These are phyloP conservation scores for Phytophthora citrophthora DNA, from an alignment of 352 stramenopile genomes.

Conservation along the genomic window DNA sequence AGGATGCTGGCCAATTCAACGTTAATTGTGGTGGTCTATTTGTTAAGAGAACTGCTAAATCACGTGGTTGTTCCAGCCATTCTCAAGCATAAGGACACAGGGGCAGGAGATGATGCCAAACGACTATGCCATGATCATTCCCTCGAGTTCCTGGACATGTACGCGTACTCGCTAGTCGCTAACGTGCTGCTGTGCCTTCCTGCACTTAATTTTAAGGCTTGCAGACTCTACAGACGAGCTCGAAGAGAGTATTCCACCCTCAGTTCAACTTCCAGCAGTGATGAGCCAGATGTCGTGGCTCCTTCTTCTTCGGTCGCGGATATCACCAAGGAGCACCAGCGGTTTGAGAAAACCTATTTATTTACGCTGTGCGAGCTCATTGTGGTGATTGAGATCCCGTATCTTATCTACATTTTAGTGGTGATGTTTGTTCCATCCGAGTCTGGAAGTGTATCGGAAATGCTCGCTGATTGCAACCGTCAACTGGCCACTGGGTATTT, in stretches of 20 bases:
- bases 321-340: conserved; percentile 54
- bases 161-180: conserved; percentile 60
- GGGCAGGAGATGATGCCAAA: conserved; percentile 21
- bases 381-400: conserved; percentile 80
- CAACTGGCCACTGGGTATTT: conserved; percentile 40
- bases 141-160: conserved; percentile 70
- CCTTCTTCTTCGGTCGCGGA: conserved; percentile 35
- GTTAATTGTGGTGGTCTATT: conserved; percentile 68
- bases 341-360: conserved; percentile 72
- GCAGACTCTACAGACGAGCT: conserved; percentile 52
- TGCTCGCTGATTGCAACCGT: conserved; percentile 39
- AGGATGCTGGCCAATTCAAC: conserved; percentile 79
- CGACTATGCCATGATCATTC: conserved; percentile 57
- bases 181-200: conserved; percentile 77
- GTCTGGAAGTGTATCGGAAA: conserved; percentile 42
- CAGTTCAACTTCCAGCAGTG: conserved; percentile 34
- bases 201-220: conserved; percentile 66
- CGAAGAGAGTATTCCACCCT: conserved; percentile 25
- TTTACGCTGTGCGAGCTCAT: conserved; percentile 80
- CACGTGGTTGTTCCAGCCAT: conserved; percentile 54
- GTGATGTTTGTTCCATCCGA: conserved; percentile 49
- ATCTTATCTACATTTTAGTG: conserved; percentile 63
- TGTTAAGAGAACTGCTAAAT: conserved; percentile 59
- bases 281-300: conserved; percentile 21
- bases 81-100: conserved; percentile 28